Evolutionary conservation across 441 rosid species (phyloP).

Genomic region (Sinapis alba): DNA sequence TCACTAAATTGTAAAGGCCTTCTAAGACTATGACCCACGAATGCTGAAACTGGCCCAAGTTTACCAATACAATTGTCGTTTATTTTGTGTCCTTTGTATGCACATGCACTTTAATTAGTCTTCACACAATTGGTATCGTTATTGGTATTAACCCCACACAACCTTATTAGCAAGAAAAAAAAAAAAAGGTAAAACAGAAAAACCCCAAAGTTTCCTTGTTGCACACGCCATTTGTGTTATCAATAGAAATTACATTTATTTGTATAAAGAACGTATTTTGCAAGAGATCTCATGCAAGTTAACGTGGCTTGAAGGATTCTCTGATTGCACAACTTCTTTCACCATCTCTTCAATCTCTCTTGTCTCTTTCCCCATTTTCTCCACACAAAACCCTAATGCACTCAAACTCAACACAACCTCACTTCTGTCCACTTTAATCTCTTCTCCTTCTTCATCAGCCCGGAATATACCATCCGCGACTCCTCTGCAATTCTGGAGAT

Average conservation of each 20-base stretch:
- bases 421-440: conserved; percentile 44
- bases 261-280: conserved; percentile 47
- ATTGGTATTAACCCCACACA: conserved; percentile 23
- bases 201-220: background rate
- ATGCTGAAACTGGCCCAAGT: no score
- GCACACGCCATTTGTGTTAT: conserved; percentile 23
- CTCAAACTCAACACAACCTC: conserved; percentile 56
- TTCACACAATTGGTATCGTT: conserved; percentile 19
- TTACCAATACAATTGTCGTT: background rate
- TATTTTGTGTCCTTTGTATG: background rate
- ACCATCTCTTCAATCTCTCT: conserved; percentile 61
- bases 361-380: conserved; percentile 51
- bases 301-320: conserved; percentile 60
- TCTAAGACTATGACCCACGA: no score
- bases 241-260: conserved; percentile 20
- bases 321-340: conserved; percentile 68
- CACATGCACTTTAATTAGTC: background rate
- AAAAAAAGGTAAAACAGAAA: background rate
- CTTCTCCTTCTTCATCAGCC: conserved; percentile 29
- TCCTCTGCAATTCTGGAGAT: conserved; percentile 54
- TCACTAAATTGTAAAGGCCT: no score
- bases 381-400: conserved; percentile 71
- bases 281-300: conserved; percentile 66
- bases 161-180: conserved; percentile 6
- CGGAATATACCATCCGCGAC: conserved; percentile 42